Evolutionary conservation across 208 protist genomes (phyloP).

Genomic region (Naegleria fowleri): DNA sequence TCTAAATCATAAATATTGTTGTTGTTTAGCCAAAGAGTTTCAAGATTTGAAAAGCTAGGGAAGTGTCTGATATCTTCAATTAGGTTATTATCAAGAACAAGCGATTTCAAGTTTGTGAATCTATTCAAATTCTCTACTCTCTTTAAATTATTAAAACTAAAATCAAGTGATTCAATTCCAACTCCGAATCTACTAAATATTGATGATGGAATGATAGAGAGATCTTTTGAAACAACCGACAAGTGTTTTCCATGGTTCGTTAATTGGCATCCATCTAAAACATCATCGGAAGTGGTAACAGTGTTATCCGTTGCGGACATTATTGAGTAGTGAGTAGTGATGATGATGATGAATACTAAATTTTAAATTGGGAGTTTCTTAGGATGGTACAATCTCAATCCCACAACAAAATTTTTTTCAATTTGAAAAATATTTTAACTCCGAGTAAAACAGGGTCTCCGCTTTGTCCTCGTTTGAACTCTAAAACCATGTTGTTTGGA

Average conservation of each 20-base stretch:
- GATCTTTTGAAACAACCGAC: not conserved
- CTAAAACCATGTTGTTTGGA: too few species aligned
- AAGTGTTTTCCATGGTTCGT: constrained; percentile 12
- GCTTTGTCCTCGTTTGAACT: too few species aligned
- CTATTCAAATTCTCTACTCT: not conserved
- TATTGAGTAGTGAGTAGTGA: too few species aligned
- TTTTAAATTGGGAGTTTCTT: too few species aligned
- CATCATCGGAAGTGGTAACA: not conserved
- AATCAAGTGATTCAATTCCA: not conserved
- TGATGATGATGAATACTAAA: too few species aligned
- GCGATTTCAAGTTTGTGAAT: constrained; percentile 35
- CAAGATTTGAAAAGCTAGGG: constrained; percentile 39
- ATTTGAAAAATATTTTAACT: too few species aligned
- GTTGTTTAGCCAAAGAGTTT: constrained; percentile 56
- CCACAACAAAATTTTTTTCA: too few species aligned
- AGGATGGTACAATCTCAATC: too few species aligned
- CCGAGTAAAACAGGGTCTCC: too few species aligned
- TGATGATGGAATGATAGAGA: not conserved
- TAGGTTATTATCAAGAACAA: constrained; percentile 52
- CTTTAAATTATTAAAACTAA: constrained; percentile 19
- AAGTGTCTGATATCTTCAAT: constrained; percentile 33
- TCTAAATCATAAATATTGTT: constrained; percentile 49
- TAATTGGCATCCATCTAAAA: not conserved
- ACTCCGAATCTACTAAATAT: not conserved
- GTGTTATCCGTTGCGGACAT: too few species aligned